Evolutionary conservation across 108 stramenopile species (phyloP).

Genomic region (Skeletonema menzelii): DNA sequence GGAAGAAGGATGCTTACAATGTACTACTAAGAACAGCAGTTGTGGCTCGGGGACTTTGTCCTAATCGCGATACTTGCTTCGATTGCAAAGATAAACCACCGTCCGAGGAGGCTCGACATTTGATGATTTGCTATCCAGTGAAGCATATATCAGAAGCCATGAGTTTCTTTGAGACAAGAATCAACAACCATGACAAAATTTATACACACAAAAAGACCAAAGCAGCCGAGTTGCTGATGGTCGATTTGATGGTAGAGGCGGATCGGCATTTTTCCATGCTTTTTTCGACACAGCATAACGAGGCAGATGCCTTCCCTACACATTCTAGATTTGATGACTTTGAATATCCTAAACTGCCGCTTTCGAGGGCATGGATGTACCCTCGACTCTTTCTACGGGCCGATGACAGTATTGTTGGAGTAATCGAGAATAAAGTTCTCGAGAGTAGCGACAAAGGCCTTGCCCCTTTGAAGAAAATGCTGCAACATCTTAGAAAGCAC

Average conservation of each 20-base stretch:
- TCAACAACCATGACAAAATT: conserved; percentile 73
- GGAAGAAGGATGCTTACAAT: conserved; percentile 41
- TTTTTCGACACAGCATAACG: conserved; percentile 23
- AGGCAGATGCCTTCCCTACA: conserved; percentile 13
- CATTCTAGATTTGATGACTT: conserved; percentile 14
- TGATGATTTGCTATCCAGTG: conserved; percentile 89
- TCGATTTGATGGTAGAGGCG: conserved; percentile 68
- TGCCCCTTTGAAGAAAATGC: conserved; percentile 46
- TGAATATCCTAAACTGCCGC: conserved; percentile 42
- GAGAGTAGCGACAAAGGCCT: conserved; percentile 24
- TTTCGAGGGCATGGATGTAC: conserved; percentile 63
- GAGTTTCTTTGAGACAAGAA: conserved; percentile 75
- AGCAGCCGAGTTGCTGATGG: conserved; percentile 69
- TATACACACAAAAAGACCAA: conserved; percentile 88
- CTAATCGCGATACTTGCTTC: conserved; percentile 42
- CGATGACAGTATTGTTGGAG: conserved; percentile 58
- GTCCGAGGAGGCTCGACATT: conserved; percentile 34
- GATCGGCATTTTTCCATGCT: conserved; percentile 63
- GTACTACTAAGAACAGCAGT: conserved; percentile 64
- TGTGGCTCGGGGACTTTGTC: conserved; percentile 65
- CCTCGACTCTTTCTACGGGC: conserved; percentile 51
- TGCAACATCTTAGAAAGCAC: conserved; percentile 40
- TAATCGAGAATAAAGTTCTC: conserved; percentile 43
- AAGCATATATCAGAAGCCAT: conserved; percentile 69
- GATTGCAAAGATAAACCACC: conserved; percentile 30